Base-by-base conservation (phyloP, 2,329 filamentous ascomycete genomes). In the Ascosphaera apis region DNA sequence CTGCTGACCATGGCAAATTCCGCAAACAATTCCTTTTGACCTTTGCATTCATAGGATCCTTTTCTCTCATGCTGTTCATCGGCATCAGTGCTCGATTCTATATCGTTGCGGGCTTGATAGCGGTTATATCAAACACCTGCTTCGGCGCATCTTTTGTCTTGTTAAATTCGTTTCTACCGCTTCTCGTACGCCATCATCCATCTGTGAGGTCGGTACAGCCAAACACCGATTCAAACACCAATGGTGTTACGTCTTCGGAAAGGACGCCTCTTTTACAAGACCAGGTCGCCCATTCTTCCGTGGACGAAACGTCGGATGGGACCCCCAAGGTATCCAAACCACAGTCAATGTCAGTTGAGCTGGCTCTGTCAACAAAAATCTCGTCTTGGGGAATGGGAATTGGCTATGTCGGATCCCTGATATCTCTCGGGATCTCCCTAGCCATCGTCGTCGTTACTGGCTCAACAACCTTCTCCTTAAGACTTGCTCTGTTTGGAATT, bases 71-170 rank as follows among this genome's bases (percentile, higher is more conserved):
- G 80, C 61, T 78, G 3, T 95, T 91, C 57, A 67, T 98, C 34
- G 74, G 76, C 17, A 65, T 93, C 36, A 67, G 69, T 30, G 75
- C 81, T 18, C 65, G 68, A 32, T 61, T 81, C 7, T 95, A 92
- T 50, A 49, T 92, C 2, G 54, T 95, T 8, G 86, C 79, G 32
- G 80, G 78, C 3, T 44, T 95, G 2, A 65, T 92, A 40, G 84
- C 88, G 19, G 81, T 95, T 43, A 62, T 95, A 35, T 79, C 84
- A 25, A 95, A 95, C 52, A 91, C 82, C 1, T 86, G 82, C 32
- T 91, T 93, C 50, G 88, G 88, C 15, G 83, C 84, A 12, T 92
- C 83, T 0, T 95, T 92, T 53, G 88, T 98, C 2, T 66, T 98
- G 9, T 61, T 98, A 33, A 98, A 98, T 57, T 92, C 84, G 0